Evolutionary conservation across 1,284 basidiomycete species (phyloP), one percentile per base, ranked within the genome.

Genomic region (Trichosporon sp.): DNA sequence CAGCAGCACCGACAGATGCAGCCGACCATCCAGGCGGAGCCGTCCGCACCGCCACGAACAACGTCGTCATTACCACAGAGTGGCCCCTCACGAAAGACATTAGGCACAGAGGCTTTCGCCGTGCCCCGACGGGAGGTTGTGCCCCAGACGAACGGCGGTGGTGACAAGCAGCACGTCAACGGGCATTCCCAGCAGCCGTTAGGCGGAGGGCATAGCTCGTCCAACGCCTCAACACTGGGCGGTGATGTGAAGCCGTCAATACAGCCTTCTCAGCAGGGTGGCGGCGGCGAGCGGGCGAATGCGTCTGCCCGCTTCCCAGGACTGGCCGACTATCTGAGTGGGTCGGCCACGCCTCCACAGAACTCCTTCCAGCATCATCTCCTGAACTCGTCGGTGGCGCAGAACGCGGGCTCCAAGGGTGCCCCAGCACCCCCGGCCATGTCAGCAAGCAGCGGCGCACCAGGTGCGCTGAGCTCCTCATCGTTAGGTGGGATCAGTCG

Each of bases 241-340:
- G 35, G 35, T 14, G 67, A 70, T 19, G 19, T 40, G 35, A 70
- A 69, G 38, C 43, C 61, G 19, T 19, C 46, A 2, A 35, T 65
- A 32, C 51, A 54, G 51, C 1, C 48, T 26, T 4, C 37, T 21
- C 31, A 32, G 12, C 21, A 26, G 8, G 38, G 38, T 26, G 26
- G 26, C 26, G 26, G 26, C 26, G 26, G 26, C 21, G 51, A 37
- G 2, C 32, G 59, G 2, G 38, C 48, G n/a, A 71, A 71, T 21
- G 70, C 71, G 14, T 69, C 73, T 11, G 65, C 73, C 0, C 61
- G 76, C 14, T 80, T 78, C 61, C 73, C 78, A 2, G 76, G 75
- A 2, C 69, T 80, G 68, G 73, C 75, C 3, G 78, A 80, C 48
- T 80, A 78, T 48, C 71, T 80, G 7, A 73, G 71, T 0, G 76